Conservation (phyloP, 129 eudicot genomes). For the Chrysanthemum seticuspe region DNA sequence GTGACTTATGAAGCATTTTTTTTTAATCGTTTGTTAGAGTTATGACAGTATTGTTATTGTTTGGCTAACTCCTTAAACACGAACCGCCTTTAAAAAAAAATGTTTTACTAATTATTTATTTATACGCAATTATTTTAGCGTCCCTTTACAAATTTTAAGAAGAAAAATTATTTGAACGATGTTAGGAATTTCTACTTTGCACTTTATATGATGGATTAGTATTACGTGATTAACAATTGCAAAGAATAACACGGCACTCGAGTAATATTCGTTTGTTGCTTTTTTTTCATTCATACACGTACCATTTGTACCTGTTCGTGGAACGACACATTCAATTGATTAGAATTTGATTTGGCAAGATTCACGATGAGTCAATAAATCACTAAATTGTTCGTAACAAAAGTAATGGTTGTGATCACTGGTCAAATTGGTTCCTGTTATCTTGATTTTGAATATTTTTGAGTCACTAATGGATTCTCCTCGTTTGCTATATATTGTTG, state of each 20-base stretch:
- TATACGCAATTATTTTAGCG: too few relatives aligned
- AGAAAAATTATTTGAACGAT: too few relatives aligned
- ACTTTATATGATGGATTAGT: not conserved
- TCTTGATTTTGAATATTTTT: constrained; percentile 13
- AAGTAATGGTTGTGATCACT: constrained; percentile 28
- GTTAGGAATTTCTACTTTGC: not conserved
- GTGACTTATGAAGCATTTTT: too few relatives aligned
- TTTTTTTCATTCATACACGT: constrained; percentile 20
- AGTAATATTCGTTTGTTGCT: constrained; percentile 8
- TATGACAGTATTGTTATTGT: too few relatives aligned
- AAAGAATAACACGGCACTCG: constrained; percentile 22
- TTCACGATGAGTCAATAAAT: constrained; percentile 32
- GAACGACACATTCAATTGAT: constrained; percentile 1
- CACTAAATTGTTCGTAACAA: constrained; percentile 26
- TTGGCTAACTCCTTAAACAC: too few relatives aligned
- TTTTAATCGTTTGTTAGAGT: too few relatives aligned
- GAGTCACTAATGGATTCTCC: not conserved
- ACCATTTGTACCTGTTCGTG: constrained; percentile 26
- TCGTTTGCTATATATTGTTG: constrained; percentile 5
- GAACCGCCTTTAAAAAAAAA: too few relatives aligned
- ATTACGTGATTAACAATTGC: not conserved
- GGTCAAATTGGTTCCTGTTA: constrained; percentile 3
- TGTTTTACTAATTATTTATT: too few relatives aligned
- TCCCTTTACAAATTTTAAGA: too few relatives aligned
- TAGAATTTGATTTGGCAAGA: not conserved